Evolutionary conservation across 139 green algal species (phyloP).

Genomic region (Yamagishiella unicocca): DNA sequence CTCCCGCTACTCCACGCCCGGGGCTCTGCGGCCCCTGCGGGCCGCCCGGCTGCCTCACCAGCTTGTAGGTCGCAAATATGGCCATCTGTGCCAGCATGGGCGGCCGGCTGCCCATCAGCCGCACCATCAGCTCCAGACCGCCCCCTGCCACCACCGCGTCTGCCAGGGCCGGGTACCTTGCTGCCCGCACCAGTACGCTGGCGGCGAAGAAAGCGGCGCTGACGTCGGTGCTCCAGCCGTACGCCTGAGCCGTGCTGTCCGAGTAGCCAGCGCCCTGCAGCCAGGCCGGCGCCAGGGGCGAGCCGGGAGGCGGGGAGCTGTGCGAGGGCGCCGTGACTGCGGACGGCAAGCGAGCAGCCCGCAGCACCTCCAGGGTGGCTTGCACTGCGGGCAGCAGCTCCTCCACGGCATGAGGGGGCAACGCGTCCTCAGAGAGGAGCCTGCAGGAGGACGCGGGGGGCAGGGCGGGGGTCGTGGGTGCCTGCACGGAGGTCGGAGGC

Average conservation of each 20-base stretch:
- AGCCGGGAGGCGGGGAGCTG: background rate
- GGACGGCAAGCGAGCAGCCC: background rate
- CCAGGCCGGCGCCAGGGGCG: background rate
- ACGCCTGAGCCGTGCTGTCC: background rate
- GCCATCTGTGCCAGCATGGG: slow-evolving; percentile 45
- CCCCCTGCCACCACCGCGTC: slow-evolving; percentile 19
- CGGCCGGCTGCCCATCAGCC: slow-evolving; percentile 2
- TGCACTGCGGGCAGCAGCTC: slow-evolving; percentile 1
- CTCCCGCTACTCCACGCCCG: no score
- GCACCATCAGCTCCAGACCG: background rate
- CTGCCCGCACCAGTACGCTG: slow-evolving; percentile 23
- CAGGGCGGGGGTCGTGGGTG: no score
- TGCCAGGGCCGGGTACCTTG: background rate
- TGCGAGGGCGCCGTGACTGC: background rate
- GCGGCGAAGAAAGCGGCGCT: slow-evolving; percentile 21
- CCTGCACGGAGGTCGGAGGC: no score
- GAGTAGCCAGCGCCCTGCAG: background rate
- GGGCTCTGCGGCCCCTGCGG: no score
- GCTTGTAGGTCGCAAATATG: slow-evolving; percentile 53
- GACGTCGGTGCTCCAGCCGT: slow-evolving; percentile 4
- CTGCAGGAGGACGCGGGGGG: background rate
- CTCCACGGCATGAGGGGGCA: background rate
- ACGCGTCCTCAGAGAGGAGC: slow-evolving; percentile 16
- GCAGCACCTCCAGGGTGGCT: background rate
- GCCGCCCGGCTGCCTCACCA: background rate